phyloP scores from a whole-genome alignment of 169 alveolate genomes.

The Plasmodium gonderi region DNA sequence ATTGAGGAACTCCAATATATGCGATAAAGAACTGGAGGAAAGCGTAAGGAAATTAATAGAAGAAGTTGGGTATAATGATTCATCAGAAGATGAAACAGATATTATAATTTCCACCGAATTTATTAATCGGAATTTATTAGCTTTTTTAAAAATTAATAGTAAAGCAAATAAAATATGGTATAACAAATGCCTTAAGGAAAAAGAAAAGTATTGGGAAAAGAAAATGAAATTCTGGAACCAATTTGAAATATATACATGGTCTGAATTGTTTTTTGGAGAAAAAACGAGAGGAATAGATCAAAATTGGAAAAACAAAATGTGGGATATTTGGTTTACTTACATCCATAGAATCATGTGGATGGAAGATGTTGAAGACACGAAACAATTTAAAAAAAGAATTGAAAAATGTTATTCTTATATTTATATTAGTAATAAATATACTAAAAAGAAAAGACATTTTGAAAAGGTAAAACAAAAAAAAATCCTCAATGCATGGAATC shows the following conservation, averaged over 20 bases:
- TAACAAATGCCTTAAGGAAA: neutral
- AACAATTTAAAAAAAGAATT: neutral
- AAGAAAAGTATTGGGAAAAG: neutral
- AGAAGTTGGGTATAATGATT: neutral
- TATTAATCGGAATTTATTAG: neutral
- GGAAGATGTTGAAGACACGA: constrained; percentile 16
- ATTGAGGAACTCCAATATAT: neutral
- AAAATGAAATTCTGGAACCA: constrained; percentile 1
- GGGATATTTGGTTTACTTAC: neutral
- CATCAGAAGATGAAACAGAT: neutral
- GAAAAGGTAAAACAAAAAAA: neutral
- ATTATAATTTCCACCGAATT: neutral
- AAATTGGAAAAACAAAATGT: constrained; percentile 12
- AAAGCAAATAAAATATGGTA: constrained; percentile 1
- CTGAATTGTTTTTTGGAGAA: neutral
- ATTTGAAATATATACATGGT: neutral
- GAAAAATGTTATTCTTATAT: neutral
- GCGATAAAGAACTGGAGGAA: neutral
- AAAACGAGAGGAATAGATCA: constrained; percentile 15
- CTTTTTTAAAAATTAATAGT: neutral
- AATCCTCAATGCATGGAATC: neutral
- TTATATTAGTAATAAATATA: neutral
- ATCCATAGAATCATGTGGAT: constrained; percentile 5
- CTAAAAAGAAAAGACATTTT: constrained; percentile 7
- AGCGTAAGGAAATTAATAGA: neutral